Evolutionary conservation across 305 asterid genomes (phyloP), one percentile per base, ranked within the genome.

Genomic region (Nicotiana rustica): DNA sequence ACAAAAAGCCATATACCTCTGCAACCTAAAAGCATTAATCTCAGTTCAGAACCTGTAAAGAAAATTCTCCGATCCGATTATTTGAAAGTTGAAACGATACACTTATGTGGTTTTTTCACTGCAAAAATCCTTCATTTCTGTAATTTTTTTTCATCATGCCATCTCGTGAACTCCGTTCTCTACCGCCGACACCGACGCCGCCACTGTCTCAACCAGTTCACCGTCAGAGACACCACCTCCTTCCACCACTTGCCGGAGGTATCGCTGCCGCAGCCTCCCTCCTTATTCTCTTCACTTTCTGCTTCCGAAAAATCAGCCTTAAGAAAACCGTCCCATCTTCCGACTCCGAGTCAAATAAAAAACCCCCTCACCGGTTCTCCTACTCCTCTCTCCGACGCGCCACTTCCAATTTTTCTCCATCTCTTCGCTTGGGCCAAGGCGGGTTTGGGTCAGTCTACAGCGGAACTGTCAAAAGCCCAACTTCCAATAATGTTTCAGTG

Each of bases 391-490:
- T 96, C 81, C 97, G 97, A 86, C 96, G 92, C 47, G 98, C 97
- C 56, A 94, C 99, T 55, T 82, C 90, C 44, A 82, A 88, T 15
- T 94, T 96, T 82, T 88, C 98, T 38, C 93, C 94, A 1, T 86
- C 95, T 36, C 93, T 88, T 66, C 95, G 91, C 59, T 95, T 96
- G 6, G 98, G 98, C 8, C 97, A 91, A 67, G 99, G 99, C 49
- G 99, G 99, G 44, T 96, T 96, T 85, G 99, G 99, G 55, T 92
- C 97, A 18, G 99, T 96, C 71, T 96, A 88, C 85, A 90, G 97
- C 13, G 98, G 93, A 15, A 90, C 89, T 12, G 85, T 94, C 33
- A 88, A 82, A 12, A 84, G 79, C 80, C 66, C 85, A 67, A 60
- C 14, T 65, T 55, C 87, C 41, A 82, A 73, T 2, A 82, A 82